Base-by-base conservation (phyloP, 176 grass and related monocot genomes). In the Areca catechu region DNA sequence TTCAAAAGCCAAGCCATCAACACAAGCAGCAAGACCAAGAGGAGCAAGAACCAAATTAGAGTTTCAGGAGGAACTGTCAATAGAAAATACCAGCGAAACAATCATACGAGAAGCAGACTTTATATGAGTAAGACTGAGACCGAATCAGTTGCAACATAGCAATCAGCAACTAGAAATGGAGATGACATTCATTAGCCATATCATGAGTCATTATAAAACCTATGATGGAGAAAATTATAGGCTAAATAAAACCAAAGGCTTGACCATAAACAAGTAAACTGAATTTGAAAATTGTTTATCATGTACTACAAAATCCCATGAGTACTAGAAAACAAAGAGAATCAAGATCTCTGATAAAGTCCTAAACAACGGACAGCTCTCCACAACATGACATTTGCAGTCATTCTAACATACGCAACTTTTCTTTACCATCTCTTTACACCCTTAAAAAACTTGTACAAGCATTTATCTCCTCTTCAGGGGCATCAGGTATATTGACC, bases 321-420 rank as follows among this genome's bases (percentile, higher is more conserved):
- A 60, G 17, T 34, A 20, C 5, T 16, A 50, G 25, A 75, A 65
- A 43, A 43, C 34, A 3, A 43, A 43, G 56, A 60, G 49, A 74
- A 30, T 19, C 50, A 51, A 63, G 10, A 48, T 34, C 34, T 58
- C 24, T 16, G 49, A 6, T 43, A 12, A 29, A 43, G 34, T n/a
- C 25, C 21, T 56, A 70, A 63, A 71, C 24, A 34, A 78, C 49
- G 17, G 57, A 21, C 7, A 49, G 18, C 22, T 21, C 49, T 57
- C 71, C 75, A 61, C 43, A 22, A 73, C 48, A 37, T 69, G 71
- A 89, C 22, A 85, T 95, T 95, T 89, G 77, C 88, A 82, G 76
- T 87, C 89, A 75, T 74, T 10, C 71, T 49, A 37, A 66, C 47
- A 71, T 16, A 73, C 61, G 72, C 63, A 49, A 55, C 73, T 75